Percentiles rank a stretch among this genome's conserved stretches.
These are phyloP conservation scores for Calocera cornea DNA, from an alignment of 768 basidiomycete genomes.

Conservation along the genomic window DNA sequence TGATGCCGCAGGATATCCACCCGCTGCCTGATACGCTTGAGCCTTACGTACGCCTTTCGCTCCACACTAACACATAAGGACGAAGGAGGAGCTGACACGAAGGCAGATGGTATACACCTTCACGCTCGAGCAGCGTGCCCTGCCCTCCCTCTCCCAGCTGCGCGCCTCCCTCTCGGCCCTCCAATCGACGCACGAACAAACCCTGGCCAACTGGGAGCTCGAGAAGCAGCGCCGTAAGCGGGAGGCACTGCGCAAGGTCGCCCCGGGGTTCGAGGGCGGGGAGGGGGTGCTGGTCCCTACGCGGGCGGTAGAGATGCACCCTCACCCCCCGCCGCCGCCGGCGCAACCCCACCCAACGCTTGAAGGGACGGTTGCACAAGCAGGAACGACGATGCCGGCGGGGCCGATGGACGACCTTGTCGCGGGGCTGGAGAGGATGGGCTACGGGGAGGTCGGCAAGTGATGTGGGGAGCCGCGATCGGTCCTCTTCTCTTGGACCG, in stretches of 20 bases:
- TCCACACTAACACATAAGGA: not conserved
- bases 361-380: no score
- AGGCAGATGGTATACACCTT: slow-evolving; percentile 89
- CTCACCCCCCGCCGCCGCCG: no score
- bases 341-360: no score
- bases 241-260: slow-evolving; percentile 60
- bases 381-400: no score
- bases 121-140: slow-evolving; percentile 75
- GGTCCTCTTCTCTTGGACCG: no score
- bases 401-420: not conserved
- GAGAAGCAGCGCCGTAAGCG: slow-evolving; percentile 54
- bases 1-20: slow-evolving; percentile 82
- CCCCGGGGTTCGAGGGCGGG: slow-evolving; percentile 70
- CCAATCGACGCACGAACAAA: slow-evolving; percentile 51
- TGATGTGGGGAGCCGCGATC: no score
- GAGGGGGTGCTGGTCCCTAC: slow-evolving; percentile 47
- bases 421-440: not conserved
- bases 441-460: not conserved
- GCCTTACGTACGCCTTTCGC: slow-evolving; percentile 50
- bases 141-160: slow-evolving; percentile 62
- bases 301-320: slow-evolving; percentile 14
- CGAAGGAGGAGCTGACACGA: not conserved
- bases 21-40: slow-evolving; percentile 83
- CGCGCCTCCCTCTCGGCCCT: slow-evolving; percentile 52
- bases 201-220: slow-evolving; percentile 57